phyloP scores from a whole-genome alignment of 306 rosid genomes.

The Vigna hirtella region DNA sequence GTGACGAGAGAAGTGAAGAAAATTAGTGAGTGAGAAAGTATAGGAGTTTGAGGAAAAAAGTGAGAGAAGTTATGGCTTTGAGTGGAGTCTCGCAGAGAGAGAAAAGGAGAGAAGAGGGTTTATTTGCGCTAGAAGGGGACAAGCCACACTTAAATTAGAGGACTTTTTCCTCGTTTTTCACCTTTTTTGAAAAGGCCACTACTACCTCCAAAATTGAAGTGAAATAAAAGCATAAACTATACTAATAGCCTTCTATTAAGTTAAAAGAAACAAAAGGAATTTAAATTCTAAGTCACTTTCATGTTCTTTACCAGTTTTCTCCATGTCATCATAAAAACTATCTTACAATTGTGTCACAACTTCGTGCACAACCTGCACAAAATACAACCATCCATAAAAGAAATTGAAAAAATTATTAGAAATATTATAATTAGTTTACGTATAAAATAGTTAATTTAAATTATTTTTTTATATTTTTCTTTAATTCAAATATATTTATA shows the following conservation, averaged over 20 bases:
- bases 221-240: conserved; percentile 1
- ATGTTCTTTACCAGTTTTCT: too few species aligned
- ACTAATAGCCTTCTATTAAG: conserved; percentile 45
- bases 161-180: neutral
- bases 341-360: too few species aligned
- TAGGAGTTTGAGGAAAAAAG: conserved; percentile 40
- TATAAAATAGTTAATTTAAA: too few species aligned
- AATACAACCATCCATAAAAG: too few species aligned
- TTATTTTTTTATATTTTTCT: too few species aligned
- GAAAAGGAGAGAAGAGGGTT: conserved; percentile 50
- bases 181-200: neutral
- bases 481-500: too few species aligned
- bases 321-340: too few species aligned
- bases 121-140: conserved; percentile 79
- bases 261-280: neutral
- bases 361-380: too few species aligned
- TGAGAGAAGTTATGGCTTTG: conserved; percentile 47
- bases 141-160: conserved; percentile 57
- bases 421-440: too few species aligned
- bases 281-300: too few species aligned
- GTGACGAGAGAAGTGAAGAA: neutral
- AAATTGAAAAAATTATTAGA: too few species aligned
- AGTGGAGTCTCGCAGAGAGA: conserved; percentile 39
- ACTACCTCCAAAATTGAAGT: neutral
- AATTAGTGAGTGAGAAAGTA: conserved; percentile 48